A percentile compares a stretch with the other conserved stretches of the same genome.
These are phyloP conservation scores for Candida hispaniensis DNA, from an alignment of 805 yeast species.

Conservation along the genomic window DNA sequence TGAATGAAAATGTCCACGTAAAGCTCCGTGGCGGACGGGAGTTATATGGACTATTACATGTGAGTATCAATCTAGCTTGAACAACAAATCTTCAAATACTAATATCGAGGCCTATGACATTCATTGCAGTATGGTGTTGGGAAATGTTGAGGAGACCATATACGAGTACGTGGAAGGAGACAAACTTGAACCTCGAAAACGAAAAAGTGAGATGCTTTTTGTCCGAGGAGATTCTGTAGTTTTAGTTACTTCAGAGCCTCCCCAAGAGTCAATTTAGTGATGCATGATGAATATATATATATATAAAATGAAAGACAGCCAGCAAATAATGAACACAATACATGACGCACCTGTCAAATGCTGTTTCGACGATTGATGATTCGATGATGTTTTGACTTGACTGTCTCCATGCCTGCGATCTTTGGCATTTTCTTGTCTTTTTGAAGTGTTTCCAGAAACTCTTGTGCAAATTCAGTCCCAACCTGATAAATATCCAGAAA, in stretches of 20 bases:
- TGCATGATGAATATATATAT: constrained; percentile 12
- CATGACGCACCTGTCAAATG: constrained; percentile 16
- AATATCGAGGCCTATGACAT: constrained; percentile 72
- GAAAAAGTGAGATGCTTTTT: constrained; percentile 72
- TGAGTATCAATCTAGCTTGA: constrained; percentile 25
- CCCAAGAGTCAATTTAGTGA: constrained; percentile 7
- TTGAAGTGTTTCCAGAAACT: constrained; percentile 42
- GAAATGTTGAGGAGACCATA: constrained; percentile 83
- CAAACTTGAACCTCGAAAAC: constrained; percentile 37
- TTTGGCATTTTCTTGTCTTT: constrained; percentile 46
- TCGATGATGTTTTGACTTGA: constrained; percentile 27
- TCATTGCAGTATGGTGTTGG: constrained; percentile 90
- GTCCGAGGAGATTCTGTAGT: constrained; percentile 98
- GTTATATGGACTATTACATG: constrained; percentile 79
- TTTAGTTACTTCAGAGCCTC: constrained; percentile 44
- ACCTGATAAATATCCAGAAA: constrained; percentile 82
- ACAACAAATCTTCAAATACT: neutral
- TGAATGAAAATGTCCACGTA: constrained; percentile 79
- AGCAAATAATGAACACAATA: too few relatives aligned
- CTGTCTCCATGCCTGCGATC: constrained; percentile 43
- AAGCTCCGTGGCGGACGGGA: constrained; percentile 93
- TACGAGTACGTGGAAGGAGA: constrained; percentile 45
- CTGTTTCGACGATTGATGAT: constrained; percentile 52
- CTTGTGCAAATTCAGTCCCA: constrained; percentile 65
- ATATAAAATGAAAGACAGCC: too few relatives aligned